Evolutionary conservation across 139 green algal species (phyloP).

Genomic region (Diplosphaera chodatii): DNA sequence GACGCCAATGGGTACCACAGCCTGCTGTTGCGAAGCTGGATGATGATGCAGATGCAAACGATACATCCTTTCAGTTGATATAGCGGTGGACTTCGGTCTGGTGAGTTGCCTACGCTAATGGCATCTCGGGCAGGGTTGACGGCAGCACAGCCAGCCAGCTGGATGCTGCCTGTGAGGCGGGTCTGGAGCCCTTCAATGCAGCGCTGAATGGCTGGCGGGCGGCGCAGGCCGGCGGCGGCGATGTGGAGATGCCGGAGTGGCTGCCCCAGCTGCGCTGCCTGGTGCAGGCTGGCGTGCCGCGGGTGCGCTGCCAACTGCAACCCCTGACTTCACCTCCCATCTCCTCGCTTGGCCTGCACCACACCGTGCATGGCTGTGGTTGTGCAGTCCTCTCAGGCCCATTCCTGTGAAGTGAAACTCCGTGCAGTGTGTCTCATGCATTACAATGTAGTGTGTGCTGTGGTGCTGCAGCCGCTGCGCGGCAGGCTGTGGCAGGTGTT

Average conservation of each 20-base stretch:
- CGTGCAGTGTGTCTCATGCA: too few relatives aligned
- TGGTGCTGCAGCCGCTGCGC: conserved; percentile 22
- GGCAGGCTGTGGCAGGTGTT: conserved; percentile 54
- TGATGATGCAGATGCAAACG: too few relatives aligned
- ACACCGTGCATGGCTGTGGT: too few relatives aligned
- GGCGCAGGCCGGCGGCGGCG: neutral
- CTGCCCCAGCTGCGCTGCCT: conserved; percentile 35
- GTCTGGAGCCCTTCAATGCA: conserved; percentile 6
- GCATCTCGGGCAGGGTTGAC: neutral
- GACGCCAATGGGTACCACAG: neutral
- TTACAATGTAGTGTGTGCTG: too few relatives aligned
- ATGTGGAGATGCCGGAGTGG: neutral
- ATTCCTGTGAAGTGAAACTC: too few relatives aligned
- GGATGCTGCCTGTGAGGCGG: neutral
- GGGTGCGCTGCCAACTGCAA: conserved; percentile 5
- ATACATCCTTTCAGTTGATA: too few relatives aligned
- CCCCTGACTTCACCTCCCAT: neutral
- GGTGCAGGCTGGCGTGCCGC: conserved; percentile 47
- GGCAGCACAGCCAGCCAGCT: neutral
- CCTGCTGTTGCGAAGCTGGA: too few relatives aligned
- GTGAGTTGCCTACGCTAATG: too few relatives aligned
- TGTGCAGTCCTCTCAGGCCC: too few relatives aligned
- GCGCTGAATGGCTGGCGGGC: neutral
- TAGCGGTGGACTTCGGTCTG: too few relatives aligned
- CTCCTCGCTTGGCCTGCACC: too few relatives aligned